These are phyloP conservation scores for Cronartium quercuum DNA, from an alignment of 1,284 basidiomycete genomes.

Conservation along the genomic window DNA sequence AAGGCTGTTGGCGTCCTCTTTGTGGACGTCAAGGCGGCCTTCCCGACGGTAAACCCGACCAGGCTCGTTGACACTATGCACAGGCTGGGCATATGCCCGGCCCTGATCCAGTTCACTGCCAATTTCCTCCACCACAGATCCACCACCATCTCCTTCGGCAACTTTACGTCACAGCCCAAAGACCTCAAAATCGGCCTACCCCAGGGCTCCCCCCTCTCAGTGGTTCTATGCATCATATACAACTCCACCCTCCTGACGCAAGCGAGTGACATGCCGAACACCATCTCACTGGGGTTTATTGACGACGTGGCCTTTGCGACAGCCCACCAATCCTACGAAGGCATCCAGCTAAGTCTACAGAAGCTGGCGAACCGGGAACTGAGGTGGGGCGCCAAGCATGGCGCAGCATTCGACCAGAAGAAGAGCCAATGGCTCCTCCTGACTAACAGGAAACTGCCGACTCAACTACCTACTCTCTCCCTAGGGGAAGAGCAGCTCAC, in stretches of 20 bases:
- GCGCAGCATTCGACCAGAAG: not conserved
- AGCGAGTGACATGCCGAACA: not conserved
- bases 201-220: constrained; percentile 10
- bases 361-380: not conserved
- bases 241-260: not conserved
- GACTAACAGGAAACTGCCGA: not conserved
- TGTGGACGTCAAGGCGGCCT: constrained; percentile 6
- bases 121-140: not conserved
- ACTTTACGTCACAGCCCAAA: not conserved
- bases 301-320: constrained; percentile 2
- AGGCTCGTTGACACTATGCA: not conserved
- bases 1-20: not conserved
- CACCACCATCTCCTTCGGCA: not conserved
- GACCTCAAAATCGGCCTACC: not conserved
- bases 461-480: not conserved
- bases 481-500: not conserved
- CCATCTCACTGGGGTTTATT: not conserved
- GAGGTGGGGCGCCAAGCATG: not conserved
- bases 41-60: not conserved
- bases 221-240: constrained; percentile 13
- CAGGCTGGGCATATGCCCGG: not conserved
- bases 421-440: not conserved
- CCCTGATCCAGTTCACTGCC: not conserved
- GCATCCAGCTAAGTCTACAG: not conserved
- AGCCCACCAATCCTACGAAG: not conserved